These are phyloP conservation scores for Sarocladium brachiariae DNA, from an alignment of 2,329 filamentous ascomycete species.

Conservation along the genomic window DNA sequence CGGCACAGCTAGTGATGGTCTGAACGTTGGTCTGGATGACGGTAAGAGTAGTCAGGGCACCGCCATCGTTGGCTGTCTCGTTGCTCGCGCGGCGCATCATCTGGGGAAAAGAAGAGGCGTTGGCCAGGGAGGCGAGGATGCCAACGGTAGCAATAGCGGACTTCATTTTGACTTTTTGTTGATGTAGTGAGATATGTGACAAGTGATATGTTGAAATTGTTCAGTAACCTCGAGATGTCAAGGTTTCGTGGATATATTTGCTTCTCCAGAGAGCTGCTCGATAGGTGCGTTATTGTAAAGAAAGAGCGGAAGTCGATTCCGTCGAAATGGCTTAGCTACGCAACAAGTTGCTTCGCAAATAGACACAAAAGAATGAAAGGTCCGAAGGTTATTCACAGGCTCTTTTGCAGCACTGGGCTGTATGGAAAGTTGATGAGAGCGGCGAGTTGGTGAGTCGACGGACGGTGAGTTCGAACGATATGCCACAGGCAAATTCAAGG, in stretches of 20 bases:
- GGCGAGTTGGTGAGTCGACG: conserved; percentile 7
- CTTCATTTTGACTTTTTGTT: conserved; percentile 38
- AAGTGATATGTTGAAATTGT: no score
- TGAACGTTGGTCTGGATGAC: conserved; percentile 48
- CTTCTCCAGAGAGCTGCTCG: conserved; percentile 8
- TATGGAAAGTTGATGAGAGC: not conserved
- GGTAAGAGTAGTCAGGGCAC: conserved; percentile 32
- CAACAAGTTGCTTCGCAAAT: conserved; percentile 9
- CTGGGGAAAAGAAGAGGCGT: conserved; percentile 30
- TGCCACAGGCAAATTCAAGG: conserved; percentile 12
- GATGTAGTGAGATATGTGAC: conserved; percentile 12
- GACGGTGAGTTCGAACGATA: conserved; percentile 11
- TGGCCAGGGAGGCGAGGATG: conserved; percentile 39
- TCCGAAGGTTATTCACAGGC: not conserved
- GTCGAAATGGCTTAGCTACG: conserved; percentile 5
- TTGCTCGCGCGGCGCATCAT: conserved; percentile 24
- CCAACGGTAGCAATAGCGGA: conserved; percentile 34
- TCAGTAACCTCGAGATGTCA: not conserved
- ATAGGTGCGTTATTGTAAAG: not conserved
- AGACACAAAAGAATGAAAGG: conserved; percentile 10
- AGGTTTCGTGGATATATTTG: not conserved
- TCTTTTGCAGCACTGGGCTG: not conserved
- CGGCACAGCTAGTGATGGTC: conserved; percentile 52
- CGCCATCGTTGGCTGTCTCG: conserved; percentile 14
- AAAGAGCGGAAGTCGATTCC: conserved; percentile 13